Conservation (phyloP, 495 filamentous ascomycete genomes). For the Penicillium samsonianum region DNA sequence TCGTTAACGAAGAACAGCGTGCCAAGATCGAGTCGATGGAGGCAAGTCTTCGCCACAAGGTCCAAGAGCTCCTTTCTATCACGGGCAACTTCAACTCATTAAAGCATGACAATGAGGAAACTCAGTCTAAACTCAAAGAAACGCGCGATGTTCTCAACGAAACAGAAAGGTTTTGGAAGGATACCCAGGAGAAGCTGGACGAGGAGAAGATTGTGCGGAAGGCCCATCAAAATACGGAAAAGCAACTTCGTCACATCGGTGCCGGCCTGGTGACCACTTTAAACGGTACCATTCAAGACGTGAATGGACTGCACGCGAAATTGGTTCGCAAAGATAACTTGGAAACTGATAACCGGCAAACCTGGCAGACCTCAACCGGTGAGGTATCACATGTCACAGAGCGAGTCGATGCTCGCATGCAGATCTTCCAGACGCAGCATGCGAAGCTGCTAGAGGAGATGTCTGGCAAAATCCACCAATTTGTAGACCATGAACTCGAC, state of each 20-base stretch:
- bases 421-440: constrained; percentile 68
- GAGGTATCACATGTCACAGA: constrained; percentile 74
- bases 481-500: constrained; percentile 69
- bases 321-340: constrained; percentile 78
- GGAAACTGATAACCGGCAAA: constrained; percentile 73
- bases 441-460: constrained; percentile 64
- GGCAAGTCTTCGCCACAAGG: constrained; percentile 81
- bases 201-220: constrained; percentile 79
- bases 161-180: constrained; percentile 77
- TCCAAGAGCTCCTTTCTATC: constrained; percentile 82
- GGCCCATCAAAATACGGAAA: constrained; percentile 86
- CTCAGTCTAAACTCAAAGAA: constrained; percentile 66
- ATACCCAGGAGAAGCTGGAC: constrained; percentile 70
- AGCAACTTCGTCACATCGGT: constrained; percentile 68
- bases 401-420: constrained; percentile 71
- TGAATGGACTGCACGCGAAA: constrained; percentile 79
- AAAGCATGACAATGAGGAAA: constrained; percentile 83
- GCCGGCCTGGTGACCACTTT: constrained; percentile 74
- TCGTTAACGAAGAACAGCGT: constrained; percentile 86
- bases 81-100: constrained; percentile 81
- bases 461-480: constrained; percentile 66
- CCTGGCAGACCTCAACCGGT: constrained; percentile 73
- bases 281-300: constrained; percentile 72
- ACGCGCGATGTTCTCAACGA: constrained; percentile 80
- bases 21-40: constrained; percentile 94